Conservation (phyloP, 441 rosid species). For the Gossypium aridum region DNA sequence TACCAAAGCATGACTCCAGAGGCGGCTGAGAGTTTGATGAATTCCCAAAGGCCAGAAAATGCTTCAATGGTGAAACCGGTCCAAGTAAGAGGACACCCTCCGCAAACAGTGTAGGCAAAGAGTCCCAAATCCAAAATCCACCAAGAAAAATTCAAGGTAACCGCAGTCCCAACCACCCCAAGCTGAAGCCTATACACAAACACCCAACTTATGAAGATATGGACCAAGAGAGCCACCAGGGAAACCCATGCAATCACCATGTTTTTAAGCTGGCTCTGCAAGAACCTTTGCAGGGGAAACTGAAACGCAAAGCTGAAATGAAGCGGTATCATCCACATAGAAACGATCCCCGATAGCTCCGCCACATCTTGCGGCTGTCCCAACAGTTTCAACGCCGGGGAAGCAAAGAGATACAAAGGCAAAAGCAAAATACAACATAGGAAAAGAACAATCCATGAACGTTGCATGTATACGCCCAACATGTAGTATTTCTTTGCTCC, state of each 20-base stretch:
- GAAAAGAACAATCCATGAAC: slow-evolving; percentile 73
- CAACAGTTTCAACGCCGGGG: slow-evolving; percentile 50
- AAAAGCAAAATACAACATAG: slow-evolving; percentile 54
- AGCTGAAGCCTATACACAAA: slow-evolving; percentile 41
- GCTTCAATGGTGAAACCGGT: slow-evolving; percentile 74
- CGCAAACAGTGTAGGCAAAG: slow-evolving; percentile 38
- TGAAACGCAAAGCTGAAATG: slow-evolving; percentile 70
- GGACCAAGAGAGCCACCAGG: slow-evolving; percentile 41
- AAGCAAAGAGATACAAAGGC: slow-evolving; percentile 57
- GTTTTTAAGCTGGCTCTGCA: slow-evolving; percentile 69
- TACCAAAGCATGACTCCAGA: slow-evolving; percentile 90
- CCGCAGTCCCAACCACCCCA: slow-evolving; percentile 48
- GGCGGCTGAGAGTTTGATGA: slow-evolving; percentile 72
- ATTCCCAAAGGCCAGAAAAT: slow-evolving; percentile 81
- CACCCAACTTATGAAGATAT: slow-evolving; percentile 52
- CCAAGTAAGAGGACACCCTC: slow-evolving; percentile 91
- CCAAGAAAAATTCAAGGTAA: slow-evolving; percentile 59
- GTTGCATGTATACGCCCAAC: slow-evolving; percentile 82
- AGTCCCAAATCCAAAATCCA: slow-evolving; percentile 52
- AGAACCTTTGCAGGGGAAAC: slow-evolving; percentile 66
- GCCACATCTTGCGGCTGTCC: slow-evolving; percentile 71
- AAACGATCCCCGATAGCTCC: slow-evolving; percentile 44
- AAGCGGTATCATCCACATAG: slow-evolving; percentile 52
- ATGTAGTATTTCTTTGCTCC: slow-evolving; percentile 75
- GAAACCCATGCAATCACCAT: slow-evolving; percentile 45